Conservation (phyloP, 495 filamentous ascomycete genomes). For the Aspergillus leporis region DNA sequence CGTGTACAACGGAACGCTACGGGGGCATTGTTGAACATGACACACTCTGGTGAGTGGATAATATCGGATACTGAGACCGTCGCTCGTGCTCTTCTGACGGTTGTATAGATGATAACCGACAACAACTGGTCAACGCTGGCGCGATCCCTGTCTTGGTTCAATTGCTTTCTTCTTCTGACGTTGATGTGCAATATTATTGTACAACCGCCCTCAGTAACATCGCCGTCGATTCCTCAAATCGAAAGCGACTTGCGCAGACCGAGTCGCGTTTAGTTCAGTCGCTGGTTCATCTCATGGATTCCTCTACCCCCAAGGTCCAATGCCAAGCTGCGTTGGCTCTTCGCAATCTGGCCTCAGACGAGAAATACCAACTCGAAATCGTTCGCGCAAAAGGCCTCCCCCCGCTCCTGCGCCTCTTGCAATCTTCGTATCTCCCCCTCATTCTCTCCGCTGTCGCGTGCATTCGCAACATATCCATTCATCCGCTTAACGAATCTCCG, state of each 20-base stretch:
- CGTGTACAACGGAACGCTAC: conserved; percentile 97
- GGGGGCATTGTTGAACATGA: conserved; percentile 96
- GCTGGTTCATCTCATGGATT: conserved; percentile 94
- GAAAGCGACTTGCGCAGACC: conserved; percentile 84
- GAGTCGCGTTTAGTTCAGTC: conserved; percentile 89
- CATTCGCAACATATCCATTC: conserved; percentile 98
- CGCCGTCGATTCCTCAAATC: conserved; percentile 87
- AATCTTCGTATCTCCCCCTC: conserved; percentile 92
- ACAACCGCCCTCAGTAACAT: conserved; percentile 98
- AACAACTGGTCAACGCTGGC: conserved; percentile 93
- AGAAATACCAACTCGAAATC: conserved; percentile 98
- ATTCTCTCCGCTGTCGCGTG: conserved; percentile 97
- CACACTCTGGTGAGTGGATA: conserved; percentile 79
- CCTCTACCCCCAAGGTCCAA: conserved; percentile 94
- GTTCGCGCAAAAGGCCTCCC: conserved; percentile 82
- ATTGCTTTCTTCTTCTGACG: conserved; percentile 84
- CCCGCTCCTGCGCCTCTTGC: conserved; percentile 82
- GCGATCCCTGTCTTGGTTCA: conserved; percentile 96
- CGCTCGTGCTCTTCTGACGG: conserved; percentile 6
- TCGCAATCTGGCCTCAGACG: conserved; percentile 93
- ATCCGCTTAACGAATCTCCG: conserved; percentile 98
- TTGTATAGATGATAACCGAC: conserved; percentile 86
- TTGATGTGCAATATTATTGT: conserved; percentile 99
- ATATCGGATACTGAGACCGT: not conserved
- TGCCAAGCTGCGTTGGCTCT: conserved; percentile 95